These are phyloP conservation scores for Blastobotrys arbuscula DNA, from an alignment of 1,139 yeast genomes.

Conservation along the genomic window DNA sequence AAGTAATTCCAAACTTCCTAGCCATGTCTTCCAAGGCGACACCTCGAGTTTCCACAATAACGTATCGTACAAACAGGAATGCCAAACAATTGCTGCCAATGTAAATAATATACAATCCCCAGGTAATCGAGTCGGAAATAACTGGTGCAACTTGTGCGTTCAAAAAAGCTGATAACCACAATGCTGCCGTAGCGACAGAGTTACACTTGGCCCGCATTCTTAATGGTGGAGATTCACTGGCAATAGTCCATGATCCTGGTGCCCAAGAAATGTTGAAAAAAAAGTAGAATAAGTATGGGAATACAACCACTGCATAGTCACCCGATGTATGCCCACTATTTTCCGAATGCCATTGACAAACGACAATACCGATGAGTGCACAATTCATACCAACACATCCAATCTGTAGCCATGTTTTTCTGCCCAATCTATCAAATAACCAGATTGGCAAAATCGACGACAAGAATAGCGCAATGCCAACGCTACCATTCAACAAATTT, in stretches of 20 bases:
- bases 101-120: slow-evolving; percentile 40
- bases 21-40: slow-evolving; percentile 69
- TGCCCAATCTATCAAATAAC: slow-evolving; percentile 55
- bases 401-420: slow-evolving; percentile 51
- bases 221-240: slow-evolving; percentile 65
- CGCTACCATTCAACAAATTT: slow-evolving; percentile 25
- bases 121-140: slow-evolving; percentile 45
- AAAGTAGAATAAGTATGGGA: slow-evolving; percentile 62
- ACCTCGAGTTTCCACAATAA: slow-evolving; percentile 68
- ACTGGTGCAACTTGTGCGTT: slow-evolving; percentile 66
- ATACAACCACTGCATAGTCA: slow-evolving; percentile 57
- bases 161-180: slow-evolving; percentile 71
- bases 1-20: slow-evolving; percentile 26
- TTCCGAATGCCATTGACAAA: slow-evolving; percentile 18
- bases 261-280: slow-evolving; percentile 75
- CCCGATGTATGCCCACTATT: slow-evolving; percentile 12
- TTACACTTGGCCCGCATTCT: slow-evolving; percentile 68
- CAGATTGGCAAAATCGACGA: slow-evolving; percentile 27
- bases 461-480: slow-evolving; percentile 21
- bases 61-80: slow-evolving; percentile 55
- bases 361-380: slow-evolving; percentile 15
- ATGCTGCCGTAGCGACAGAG: slow-evolving; percentile 65
- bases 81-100: slow-evolving; percentile 14
- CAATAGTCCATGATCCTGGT: slow-evolving; percentile 71
- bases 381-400: slow-evolving; percentile 31